Percentiles rank a stretch among this genome's conserved stretches.
Conservation (phyloP, 345 rosid species). For the Noccaea bulbosa region DNA sequence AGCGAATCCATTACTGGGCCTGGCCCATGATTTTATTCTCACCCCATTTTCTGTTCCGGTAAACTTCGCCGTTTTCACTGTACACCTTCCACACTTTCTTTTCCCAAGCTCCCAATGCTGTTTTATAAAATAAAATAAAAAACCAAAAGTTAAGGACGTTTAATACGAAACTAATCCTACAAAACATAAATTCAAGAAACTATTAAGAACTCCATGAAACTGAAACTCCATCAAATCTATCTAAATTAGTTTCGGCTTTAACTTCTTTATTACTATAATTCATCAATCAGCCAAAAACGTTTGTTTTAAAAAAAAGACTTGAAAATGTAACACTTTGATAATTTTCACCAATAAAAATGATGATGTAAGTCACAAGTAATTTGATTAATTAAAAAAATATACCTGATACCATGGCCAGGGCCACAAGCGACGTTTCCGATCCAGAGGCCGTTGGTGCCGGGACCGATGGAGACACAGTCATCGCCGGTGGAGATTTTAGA, state of each 20-base stretch:
- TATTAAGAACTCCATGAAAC: too few relatives aligned
- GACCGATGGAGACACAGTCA: conserved; percentile 72
- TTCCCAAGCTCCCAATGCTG: conserved; percentile 61
- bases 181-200: not conserved
- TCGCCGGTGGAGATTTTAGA: conserved; percentile 60
- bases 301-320: not conserved
- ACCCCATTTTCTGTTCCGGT: conserved; percentile 55
- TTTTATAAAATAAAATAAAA: not conserved
- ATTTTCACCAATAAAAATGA: too few relatives aligned
- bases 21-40: conserved; percentile 69
- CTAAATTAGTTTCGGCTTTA: too few relatives aligned
- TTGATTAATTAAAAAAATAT: not conserved
- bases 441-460: conserved; percentile 62
- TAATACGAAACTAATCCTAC: not conserved
- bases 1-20: conserved; percentile 59
- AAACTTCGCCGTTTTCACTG: conserved; percentile 47
- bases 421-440: conserved; percentile 63
- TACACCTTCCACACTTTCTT: conserved; percentile 52
- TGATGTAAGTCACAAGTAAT: not conserved
- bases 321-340: not conserved
- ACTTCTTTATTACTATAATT: too few relatives aligned
- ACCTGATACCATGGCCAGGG: conserved; percentile 84
- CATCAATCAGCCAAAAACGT: not conserved
- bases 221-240: too few relatives aligned
- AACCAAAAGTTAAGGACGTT: too few relatives aligned